These are phyloP conservation scores for Podosphaera fusca DNA, from an alignment of 2,329 filamentous ascomycete genomes.

Conservation along the genomic window DNA sequence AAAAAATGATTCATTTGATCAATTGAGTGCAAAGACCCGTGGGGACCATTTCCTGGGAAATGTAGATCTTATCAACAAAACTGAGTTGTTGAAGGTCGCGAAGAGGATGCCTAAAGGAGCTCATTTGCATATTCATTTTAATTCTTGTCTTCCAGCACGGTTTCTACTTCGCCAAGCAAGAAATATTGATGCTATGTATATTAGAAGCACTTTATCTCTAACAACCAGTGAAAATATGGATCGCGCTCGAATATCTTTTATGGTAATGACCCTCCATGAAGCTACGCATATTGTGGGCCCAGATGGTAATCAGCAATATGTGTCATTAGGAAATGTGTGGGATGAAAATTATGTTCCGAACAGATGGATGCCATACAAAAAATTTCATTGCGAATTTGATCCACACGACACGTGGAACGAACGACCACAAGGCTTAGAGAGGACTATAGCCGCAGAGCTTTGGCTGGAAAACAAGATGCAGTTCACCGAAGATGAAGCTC, in stretches of 20 bases:
- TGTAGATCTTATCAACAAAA: conserved; percentile 27
- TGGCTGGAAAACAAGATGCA: conserved; percentile 42
- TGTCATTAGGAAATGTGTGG: conserved; percentile 24
- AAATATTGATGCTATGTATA: conserved; percentile 40
- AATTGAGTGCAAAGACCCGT: conserved; percentile 7
- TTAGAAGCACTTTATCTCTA: conserved; percentile 35
- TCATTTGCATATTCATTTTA: conserved; percentile 57
- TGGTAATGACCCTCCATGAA: conserved; percentile 13
- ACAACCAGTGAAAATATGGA: conserved; percentile 10
- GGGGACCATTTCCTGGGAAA: conserved; percentile 38
- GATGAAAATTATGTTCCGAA: conserved; percentile 22
- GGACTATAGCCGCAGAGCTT: conserved; percentile 18
- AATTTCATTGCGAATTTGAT: conserved; percentile 20
- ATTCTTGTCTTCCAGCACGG: conserved; percentile 41
- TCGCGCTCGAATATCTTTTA: conserved; percentile 13
- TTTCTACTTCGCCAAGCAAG: conserved; percentile 33
- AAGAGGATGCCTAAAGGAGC: conserved; percentile 43
- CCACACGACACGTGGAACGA: conserved; percentile 13
- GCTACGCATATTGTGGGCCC: conserved; percentile 10
- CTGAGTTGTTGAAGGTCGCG: conserved; percentile 32
- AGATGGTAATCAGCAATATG: conserved; percentile 7
- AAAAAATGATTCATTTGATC: conserved; percentile 6
- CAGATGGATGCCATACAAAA: conserved; percentile 22
- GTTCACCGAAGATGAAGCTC: conserved; percentile 35
- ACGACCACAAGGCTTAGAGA: conserved; percentile 1